Evolutionary conservation across 305 asterid species (phyloP).

Genomic region (Solanum hybrid): DNA sequence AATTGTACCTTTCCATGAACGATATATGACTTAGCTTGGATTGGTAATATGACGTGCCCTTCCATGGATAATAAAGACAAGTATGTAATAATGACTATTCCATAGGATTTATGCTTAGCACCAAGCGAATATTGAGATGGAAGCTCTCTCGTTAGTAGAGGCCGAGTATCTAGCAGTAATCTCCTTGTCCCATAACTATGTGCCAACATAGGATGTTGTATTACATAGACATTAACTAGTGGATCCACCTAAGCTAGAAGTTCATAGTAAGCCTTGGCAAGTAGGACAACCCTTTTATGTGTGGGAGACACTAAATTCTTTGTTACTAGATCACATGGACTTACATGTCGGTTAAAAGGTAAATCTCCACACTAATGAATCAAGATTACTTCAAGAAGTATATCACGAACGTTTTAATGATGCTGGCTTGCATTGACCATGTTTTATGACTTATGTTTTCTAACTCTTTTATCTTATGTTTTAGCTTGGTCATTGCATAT

Average conservation of each 20-base stretch:
- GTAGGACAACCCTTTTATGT: background rate
- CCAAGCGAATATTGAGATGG: background rate
- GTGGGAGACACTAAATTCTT: background rate
- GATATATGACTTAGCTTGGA: background rate
- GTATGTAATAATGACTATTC: background rate
- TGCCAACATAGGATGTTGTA: background rate
- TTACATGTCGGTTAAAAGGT: background rate
- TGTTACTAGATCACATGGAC: background rate
- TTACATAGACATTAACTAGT: background rate
- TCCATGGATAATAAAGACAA: background rate
- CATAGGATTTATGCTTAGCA: background rate
- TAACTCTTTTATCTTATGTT: background rate
- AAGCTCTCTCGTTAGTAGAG: background rate
- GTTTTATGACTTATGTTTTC: background rate
- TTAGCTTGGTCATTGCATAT: background rate
- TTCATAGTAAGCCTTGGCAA: background rate
- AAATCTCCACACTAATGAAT: background rate
- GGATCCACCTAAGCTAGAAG: background rate
- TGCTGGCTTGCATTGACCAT: background rate
- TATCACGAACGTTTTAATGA: background rate
- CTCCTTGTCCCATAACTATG: background rate
- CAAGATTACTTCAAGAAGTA: background rate
- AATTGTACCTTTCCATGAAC: background rate
- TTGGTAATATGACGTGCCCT: background rate
- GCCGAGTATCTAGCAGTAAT: background rate